Conservation (phyloP, 352 stramenopile species). For the Thraustochytrium striatum region DNA sequence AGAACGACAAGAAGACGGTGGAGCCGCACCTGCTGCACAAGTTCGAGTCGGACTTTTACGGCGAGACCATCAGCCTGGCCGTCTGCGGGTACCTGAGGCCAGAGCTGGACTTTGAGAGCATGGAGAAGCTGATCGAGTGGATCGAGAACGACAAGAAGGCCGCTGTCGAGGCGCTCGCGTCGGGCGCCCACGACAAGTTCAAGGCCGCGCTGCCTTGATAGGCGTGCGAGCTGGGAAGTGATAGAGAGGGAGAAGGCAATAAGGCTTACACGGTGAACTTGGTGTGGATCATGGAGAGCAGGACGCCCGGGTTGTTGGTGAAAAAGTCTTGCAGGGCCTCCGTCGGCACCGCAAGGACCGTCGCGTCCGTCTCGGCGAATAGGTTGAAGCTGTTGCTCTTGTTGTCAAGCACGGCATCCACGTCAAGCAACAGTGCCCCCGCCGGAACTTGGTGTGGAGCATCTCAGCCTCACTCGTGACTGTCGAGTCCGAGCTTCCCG, state of each 20-base stretch:
- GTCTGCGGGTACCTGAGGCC: slow-evolving; percentile 79
- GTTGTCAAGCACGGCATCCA: slow-evolving; percentile 49
- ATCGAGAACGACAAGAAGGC: slow-evolving; percentile 45
- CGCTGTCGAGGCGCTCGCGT: neutral
- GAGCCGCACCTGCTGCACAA: slow-evolving; percentile 84
- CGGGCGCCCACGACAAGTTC: neutral
- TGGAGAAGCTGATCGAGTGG: slow-evolving; percentile 53
- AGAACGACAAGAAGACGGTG: slow-evolving; percentile 72
- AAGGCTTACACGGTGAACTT: slow-evolving; percentile 50
- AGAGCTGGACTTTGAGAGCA: slow-evolving; percentile 76
- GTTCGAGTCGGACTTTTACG: slow-evolving; percentile 86
- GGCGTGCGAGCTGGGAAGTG: too few relatives aligned
- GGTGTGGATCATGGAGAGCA: slow-evolving; percentile 55
- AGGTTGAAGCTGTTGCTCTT: slow-evolving; percentile 39
- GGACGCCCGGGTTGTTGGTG: slow-evolving; percentile 54
- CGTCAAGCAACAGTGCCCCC: slow-evolving; percentile 48
- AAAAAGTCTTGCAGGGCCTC: slow-evolving; percentile 52
- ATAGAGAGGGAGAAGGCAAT: too few relatives aligned
- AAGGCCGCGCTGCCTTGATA: neutral
- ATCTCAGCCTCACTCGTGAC: neutral
- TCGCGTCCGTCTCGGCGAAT: slow-evolving; percentile 34
- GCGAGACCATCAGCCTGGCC: slow-evolving; percentile 76
- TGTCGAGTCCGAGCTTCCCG: neutral
- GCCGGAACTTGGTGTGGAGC: neutral
- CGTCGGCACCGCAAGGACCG: slow-evolving; percentile 43